Evolutionary conservation across 768 basidiomycete species (phyloP), one percentile per base, ranked within the genome.

Genomic region (Hygrocybe coccinea): DNA sequence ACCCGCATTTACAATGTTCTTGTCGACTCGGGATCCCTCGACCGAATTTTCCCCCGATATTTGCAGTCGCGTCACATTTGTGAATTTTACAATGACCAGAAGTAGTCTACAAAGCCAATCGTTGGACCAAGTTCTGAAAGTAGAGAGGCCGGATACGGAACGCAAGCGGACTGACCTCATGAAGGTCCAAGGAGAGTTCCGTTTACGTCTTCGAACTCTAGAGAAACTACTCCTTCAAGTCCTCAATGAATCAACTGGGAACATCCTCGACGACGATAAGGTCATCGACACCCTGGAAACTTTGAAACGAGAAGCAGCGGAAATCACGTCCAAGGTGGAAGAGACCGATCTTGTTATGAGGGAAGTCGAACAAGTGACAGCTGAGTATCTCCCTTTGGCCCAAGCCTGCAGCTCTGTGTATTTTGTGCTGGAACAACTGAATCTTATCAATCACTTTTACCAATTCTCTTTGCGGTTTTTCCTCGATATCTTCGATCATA

Each of bases 1-100:
- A 0, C 97, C 97, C 5, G 87, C 97, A n/a, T 99, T 99, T 79
- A 97, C 92, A 5, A 95, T 99, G 92, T 99, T 99, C 83, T 79
- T 99, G 43, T 91, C 95, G 1, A 99, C 97, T 10, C 78, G 97
- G 19, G 95, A 99, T 69, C 95, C 97, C 2, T 95, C 95, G 0
- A 89, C 97, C 59, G 94, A 97, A 64, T 97, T 99, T 73, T 91
- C 95, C 11, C 94, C 97, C 2, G 97, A 99, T 69, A 95, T 99
- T 62, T 98, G 95, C 78, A 95, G 93, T 76, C 85, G 97, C 57
- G 91, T 95, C 24, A 92, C 89, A 0, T 93, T 95, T 64, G 91
- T 95, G 73, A 95, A 93, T 74, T 95, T 94, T 71, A 95, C 95
- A 24, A 99, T 99, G 95, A 99, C 97, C 0, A 84, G 94, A 56